A percentile compares a stretch with the other conserved stretches of the same genome.
phyloP scores from a whole-genome alignment of 805 yeast genomes.

The Ogataea corticis region DNA sequence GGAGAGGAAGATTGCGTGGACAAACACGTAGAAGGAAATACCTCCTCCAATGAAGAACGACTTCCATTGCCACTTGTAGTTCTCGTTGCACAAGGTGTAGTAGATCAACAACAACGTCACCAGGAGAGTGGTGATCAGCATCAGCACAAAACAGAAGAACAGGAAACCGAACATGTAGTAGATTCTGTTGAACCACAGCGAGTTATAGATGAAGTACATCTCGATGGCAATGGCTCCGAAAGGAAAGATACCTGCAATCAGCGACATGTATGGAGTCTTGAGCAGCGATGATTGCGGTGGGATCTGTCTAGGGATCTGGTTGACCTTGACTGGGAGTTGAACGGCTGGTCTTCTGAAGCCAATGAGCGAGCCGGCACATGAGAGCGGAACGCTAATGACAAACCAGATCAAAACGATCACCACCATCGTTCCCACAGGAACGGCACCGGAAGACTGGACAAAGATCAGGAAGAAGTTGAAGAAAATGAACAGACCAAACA shows the following conservation, averaged over 20 bases:
- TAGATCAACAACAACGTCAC: constrained; percentile 81
- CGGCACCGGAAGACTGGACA: constrained; percentile 88
- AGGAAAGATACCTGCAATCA: constrained; percentile 88
- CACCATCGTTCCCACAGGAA: constrained; percentile 86
- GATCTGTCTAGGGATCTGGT: constrained; percentile 94
- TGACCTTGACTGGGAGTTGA: constrained; percentile 74
- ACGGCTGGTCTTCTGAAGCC: constrained; percentile 58
- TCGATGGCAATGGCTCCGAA: constrained; percentile 94
- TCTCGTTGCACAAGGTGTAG: constrained; percentile 83
- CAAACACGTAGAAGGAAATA: constrained; percentile 77
- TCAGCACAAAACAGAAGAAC: constrained; percentile 81
- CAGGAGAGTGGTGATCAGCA: constrained; percentile 77
- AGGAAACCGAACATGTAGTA: constrained; percentile 98
- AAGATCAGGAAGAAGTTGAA: constrained; percentile 80
- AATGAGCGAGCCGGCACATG: constrained; percentile 77
- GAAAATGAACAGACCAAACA: constrained; percentile 62
- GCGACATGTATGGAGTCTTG: constrained; percentile 61
- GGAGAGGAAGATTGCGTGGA: constrained; percentile 77
- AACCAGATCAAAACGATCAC: constrained; percentile 86
- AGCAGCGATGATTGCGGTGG: constrained; percentile 89
- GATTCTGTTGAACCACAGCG: constrained; percentile 90
- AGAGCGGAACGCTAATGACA: constrained; percentile 77
- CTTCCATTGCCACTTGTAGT: constrained; percentile 98
- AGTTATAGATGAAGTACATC: constrained; percentile 86
- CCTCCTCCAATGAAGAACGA: constrained; percentile 86